phyloP scores from a whole-genome alignment of 2,329 filamentous ascomycete genomes.

The Aaosphaeria arxii region DNA sequence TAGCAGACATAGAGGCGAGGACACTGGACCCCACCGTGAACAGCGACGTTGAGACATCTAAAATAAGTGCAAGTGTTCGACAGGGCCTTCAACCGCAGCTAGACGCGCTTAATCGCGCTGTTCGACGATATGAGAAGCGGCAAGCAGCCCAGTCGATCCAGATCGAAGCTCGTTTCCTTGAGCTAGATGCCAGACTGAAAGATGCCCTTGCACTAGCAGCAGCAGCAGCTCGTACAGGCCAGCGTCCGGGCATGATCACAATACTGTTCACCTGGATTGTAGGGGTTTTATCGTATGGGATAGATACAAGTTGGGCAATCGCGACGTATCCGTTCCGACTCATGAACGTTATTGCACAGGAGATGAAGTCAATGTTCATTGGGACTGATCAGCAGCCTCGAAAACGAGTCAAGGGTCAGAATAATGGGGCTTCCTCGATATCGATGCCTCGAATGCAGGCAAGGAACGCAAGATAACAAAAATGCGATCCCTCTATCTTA shows the following conservation, averaged over 20 bases:
- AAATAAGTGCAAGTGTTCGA: constrained; percentile 55
- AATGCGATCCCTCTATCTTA: too few relatives aligned
- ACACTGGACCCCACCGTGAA: constrained; percentile 42
- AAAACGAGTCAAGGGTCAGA: constrained; percentile 19
- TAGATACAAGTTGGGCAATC: constrained; percentile 26
- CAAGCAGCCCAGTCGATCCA: constrained; percentile 71
- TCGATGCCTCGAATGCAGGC: constrained; percentile 27
- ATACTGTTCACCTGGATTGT: constrained; percentile 26
- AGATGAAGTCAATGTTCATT: constrained; percentile 18
- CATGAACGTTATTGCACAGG: constrained; percentile 6
- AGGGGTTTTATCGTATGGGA: constrained; percentile 11
- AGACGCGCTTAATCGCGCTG: constrained; percentile 82
- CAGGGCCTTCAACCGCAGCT: constrained; percentile 74
- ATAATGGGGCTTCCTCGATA: constrained; percentile 19
- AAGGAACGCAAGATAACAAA: constrained; percentile 17
- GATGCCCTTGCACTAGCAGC: constrained; percentile 81
- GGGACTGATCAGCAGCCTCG: constrained; percentile 18
- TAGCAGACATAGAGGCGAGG: constrained; percentile 68
- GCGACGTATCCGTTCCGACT: constrained; percentile 30
- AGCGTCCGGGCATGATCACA: constrained; percentile 29
- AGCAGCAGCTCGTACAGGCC: constrained; percentile 51
- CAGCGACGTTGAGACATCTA: constrained; percentile 36
- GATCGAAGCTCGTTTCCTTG: constrained; percentile 70
- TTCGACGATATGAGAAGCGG: constrained; percentile 89
- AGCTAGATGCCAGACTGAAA: constrained; percentile 67